A percentile compares a stretch with the other conserved stretches of the same genome.
These are phyloP conservation scores for Glycine latifolia DNA, from an alignment of 306 rosid species.

Conservation along the genomic window DNA sequence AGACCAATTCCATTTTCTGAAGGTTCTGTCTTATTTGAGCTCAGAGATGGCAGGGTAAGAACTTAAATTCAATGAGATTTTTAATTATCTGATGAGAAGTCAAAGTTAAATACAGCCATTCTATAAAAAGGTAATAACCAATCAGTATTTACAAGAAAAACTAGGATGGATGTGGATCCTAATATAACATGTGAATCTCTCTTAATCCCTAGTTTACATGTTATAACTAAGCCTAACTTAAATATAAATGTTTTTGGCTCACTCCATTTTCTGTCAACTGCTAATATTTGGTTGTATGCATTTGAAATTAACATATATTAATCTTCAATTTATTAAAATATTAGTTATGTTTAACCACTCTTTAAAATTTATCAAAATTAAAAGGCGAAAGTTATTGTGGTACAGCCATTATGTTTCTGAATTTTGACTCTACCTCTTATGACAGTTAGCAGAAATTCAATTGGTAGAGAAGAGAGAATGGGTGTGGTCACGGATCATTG, in stretches of 20 bases:
- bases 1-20: constrained; percentile 19
- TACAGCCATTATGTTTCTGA: not conserved
- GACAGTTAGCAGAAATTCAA: constrained; percentile 25
- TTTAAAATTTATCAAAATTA: not conserved
- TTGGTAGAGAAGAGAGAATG: constrained; percentile 11
- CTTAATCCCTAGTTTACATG: not conserved
- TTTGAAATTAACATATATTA: not conserved
- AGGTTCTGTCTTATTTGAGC: constrained; percentile 12
- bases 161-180: not conserved
- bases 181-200: not conserved
- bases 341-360: not conserved
- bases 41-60: constrained; percentile 33
- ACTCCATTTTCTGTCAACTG: not conserved
- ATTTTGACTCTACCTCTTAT: not conserved
- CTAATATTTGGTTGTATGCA: not conserved
- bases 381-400: not conserved
- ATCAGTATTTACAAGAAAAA: not conserved
- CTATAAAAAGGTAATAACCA: not conserved
- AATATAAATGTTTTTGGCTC: not conserved
- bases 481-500: constrained; percentile 23
- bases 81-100: not conserved
- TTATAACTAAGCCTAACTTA: not conserved
- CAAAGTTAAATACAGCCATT: not conserved
- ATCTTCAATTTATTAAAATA: not conserved
- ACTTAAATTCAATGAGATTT: not conserved